Conservation (phyloP, 2,329 filamentous ascomycete genomes). For the Mariannaea sp. region DNA sequence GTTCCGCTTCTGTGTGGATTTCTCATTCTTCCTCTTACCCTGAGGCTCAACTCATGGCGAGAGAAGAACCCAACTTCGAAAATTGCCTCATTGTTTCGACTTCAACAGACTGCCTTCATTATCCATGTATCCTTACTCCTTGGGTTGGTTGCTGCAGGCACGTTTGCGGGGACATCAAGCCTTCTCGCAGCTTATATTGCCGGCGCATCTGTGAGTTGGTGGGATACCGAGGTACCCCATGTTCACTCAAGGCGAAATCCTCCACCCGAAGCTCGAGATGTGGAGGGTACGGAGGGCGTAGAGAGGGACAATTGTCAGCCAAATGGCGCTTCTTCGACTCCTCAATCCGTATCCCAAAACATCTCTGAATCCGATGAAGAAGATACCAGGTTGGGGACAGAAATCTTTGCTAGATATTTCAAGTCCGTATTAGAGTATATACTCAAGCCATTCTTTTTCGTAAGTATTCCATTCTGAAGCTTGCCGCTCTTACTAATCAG, state of each 20-base stretch:
- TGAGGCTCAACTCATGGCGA: conserved; percentile 41
- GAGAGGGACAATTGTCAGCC: background rate
- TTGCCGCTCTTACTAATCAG: background rate
- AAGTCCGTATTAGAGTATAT: conserved; percentile 51
- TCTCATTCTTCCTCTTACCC: conserved; percentile 49
- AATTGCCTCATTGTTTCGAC: conserved; percentile 35
- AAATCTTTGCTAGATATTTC: conserved; percentile 39
- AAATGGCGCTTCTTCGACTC: background rate
- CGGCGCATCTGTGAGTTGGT: conserved; percentile 64
- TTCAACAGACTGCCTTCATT: conserved; percentile 46
- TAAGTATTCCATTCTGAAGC: conserved; percentile 38
- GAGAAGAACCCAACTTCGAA: conserved; percentile 24
- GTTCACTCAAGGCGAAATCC: background rate
- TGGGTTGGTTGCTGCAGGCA: conserved; percentile 53
- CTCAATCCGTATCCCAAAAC: background rate
- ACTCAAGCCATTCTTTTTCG: conserved; percentile 76
- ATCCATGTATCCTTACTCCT: conserved; percentile 57
- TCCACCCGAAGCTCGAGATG: background rate
- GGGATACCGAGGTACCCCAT: conserved; percentile 50
- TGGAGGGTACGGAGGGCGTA: background rate
- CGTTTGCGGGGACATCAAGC: conserved; percentile 66
- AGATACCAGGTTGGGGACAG: background rate
- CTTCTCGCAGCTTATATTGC: conserved; percentile 68
- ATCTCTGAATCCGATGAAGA: background rate
- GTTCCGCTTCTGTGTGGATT: conserved; percentile 54